These are phyloP conservation scores for Apiotrichum porosum DNA, from an alignment of 1,284 basidiomycete species.

Conservation along the genomic window DNA sequence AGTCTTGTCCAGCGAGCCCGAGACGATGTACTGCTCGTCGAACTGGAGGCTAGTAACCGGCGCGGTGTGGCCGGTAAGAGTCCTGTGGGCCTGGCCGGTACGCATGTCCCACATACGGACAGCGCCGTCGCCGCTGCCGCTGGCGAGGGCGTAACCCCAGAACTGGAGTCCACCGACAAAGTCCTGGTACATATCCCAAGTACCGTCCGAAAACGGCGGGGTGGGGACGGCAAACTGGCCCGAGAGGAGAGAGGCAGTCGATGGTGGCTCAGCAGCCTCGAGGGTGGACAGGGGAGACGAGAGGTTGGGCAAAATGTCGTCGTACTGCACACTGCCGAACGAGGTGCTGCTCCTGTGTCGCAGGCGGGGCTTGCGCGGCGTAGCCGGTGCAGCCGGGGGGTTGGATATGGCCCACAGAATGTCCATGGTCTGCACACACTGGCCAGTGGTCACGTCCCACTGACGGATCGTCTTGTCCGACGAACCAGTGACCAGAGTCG, in stretches of 20 bases:
- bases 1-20: constrained; percentile 90
- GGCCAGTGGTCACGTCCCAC: constrained; percentile 95
- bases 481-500: constrained; percentile 90
- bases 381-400: constrained; percentile 57
- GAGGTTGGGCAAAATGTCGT: constrained; percentile 38
- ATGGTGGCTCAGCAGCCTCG: neutral
- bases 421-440: constrained; percentile 99
- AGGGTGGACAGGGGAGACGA: constrained; percentile 14
- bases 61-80: constrained; percentile 85
- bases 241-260: constrained; percentile 41
- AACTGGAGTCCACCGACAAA: constrained; percentile 97
- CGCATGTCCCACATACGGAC: constrained; percentile 99
- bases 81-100: constrained; percentile 93
- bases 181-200: constrained; percentile 90
- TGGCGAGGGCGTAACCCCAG: constrained; percentile 96
- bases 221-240: constrained; percentile 71
- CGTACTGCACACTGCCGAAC: constrained; percentile 51
- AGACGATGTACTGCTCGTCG: constrained; percentile 89
- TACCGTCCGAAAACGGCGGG: constrained; percentile 82
- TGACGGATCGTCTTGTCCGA: constrained; percentile 97
- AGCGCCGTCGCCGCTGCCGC: constrained; percentile 92
- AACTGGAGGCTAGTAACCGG: constrained; percentile 95
- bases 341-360: constrained; percentile 41
- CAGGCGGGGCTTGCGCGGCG: constrained; percentile 29
- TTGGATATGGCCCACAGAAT: constrained; percentile 99